Percentiles rank a stretch among this genome's conserved stretches.
These are phyloP conservation scores for Penicillium tannophilum DNA, from an alignment of 495 filamentous ascomycete species.

Conservation along the genomic window DNA sequence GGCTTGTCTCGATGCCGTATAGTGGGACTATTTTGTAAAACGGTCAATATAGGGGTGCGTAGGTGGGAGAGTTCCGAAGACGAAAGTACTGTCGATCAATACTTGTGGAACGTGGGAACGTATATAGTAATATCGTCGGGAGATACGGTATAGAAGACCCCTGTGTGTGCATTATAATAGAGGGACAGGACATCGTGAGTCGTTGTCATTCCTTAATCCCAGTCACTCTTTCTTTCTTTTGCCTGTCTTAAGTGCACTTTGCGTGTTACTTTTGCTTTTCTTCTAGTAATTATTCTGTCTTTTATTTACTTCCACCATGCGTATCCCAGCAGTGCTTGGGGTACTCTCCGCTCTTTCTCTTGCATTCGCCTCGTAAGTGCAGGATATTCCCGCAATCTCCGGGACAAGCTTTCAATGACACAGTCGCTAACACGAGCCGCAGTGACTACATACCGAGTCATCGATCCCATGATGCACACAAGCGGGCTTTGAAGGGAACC, in stretches of 20 bases:
- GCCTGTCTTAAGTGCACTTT: background rate
- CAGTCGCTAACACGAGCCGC: slow-evolving; percentile 1
- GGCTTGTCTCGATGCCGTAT: background rate
- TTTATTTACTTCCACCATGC: slow-evolving; percentile 16
- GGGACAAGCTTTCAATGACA: background rate
- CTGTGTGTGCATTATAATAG: slow-evolving; percentile 9
- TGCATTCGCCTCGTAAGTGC: slow-evolving; percentile 26
- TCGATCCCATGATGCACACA: slow-evolving; percentile 15
- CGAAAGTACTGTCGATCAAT: slow-evolving; percentile 11
- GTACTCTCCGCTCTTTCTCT: slow-evolving; percentile 20
- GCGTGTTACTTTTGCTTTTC: slow-evolving; percentile 1
- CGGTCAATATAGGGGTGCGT: background rate
- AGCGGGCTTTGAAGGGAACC: slow-evolving; percentile 9
- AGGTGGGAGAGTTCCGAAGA: background rate
- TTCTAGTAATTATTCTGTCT: background rate
- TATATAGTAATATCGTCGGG: slow-evolving; percentile 2
- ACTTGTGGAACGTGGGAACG: background rate
- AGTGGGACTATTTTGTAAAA: background rate
- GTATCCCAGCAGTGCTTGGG: slow-evolving; percentile 19
- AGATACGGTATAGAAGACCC: background rate
- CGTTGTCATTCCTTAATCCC: slow-evolving; percentile 1
- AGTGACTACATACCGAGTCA: slow-evolving; percentile 1
- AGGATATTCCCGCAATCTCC: background rate
- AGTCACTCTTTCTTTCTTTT: slow-evolving; percentile 7
- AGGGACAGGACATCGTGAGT: background rate